A percentile compares a stretch with the other conserved stretches of the same genome.
These are phyloP conservation scores for Monosporascus cannonballus DNA, from an alignment of 2,329 filamentous ascomycete genomes.

Conservation along the genomic window DNA sequence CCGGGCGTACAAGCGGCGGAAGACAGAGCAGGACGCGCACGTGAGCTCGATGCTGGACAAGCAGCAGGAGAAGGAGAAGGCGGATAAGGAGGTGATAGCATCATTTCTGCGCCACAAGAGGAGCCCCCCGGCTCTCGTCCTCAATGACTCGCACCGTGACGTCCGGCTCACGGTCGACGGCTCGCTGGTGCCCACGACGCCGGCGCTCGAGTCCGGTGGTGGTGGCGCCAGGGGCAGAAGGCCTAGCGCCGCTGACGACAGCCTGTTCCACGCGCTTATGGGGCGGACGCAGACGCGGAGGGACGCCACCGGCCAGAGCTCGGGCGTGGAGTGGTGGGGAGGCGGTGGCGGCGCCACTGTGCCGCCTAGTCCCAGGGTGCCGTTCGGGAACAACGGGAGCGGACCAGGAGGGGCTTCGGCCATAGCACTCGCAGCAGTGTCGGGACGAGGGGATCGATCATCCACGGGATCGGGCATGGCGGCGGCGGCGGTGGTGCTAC, in stretches of 20 bases:
- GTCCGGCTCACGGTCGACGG: slow-evolving; percentile 7
- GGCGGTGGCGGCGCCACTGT: background rate
- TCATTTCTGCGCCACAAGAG: background rate
- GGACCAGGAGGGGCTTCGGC: background rate
- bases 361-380: background rate
- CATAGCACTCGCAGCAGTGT: background rate
- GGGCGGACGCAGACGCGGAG: background rate
- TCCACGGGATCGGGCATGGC: background rate
- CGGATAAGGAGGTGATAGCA: background rate
- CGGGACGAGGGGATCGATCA: background rate
- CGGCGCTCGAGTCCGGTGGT: slow-evolving; percentile 18
- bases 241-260: slow-evolving; percentile 3
- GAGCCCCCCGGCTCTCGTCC: background rate
- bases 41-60: slow-evolving; percentile 7
- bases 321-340: slow-evolving; percentile 15
- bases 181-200: slow-evolving; percentile 16
- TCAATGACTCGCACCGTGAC: slow-evolving; percentile 1
- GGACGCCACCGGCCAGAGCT: slow-evolving; percentile 12
- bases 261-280: slow-evolving; percentile 9
- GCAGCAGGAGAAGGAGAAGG: background rate
- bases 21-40: slow-evolving; percentile 9
- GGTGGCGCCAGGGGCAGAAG: background rate
- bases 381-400: background rate
- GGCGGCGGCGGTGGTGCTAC: too few relatives aligned
- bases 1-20: slow-evolving; percentile 16